A percentile compares a stretch with the other conserved stretches of the same genome.
Evolutionary conservation across 1,284 basidiomycete species (phyloP).

Genomic region (Ceratobasidium sp.): DNA sequence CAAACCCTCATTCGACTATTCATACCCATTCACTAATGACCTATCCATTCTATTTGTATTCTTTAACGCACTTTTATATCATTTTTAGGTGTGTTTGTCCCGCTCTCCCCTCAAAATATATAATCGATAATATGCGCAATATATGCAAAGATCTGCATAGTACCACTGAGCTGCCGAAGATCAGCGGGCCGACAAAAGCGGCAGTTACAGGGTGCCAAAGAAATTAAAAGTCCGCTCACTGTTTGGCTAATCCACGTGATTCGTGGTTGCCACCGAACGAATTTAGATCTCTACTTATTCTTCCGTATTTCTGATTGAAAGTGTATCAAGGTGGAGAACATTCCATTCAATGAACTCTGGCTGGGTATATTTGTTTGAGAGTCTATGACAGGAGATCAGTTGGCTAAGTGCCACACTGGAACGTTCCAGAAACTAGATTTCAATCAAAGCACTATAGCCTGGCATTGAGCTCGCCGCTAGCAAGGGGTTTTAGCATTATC

Average conservation of each 20-base stretch:
- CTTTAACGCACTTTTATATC: neutral
- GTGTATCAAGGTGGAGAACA: no score
- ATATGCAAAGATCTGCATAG: neutral
- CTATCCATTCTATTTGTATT: neutral
- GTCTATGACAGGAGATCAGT: no score
- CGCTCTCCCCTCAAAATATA: no score
- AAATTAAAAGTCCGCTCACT: conserved; percentile 13
- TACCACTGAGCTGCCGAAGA: neutral
- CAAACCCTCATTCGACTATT: neutral
- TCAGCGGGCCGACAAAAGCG: neutral
- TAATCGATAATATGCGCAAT: neutral
- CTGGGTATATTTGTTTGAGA: no score
- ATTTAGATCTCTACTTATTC: neutral
- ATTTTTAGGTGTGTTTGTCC: neutral
- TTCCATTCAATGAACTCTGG: no score
- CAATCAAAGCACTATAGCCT: no score
- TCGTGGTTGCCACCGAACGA: neutral
- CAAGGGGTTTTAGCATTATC: no score
- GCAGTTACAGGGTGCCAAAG: neutral
- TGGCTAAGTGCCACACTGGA: no score
- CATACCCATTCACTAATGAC: neutral
- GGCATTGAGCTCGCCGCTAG: no score
- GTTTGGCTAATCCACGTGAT: neutral
- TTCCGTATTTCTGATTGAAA: no score
- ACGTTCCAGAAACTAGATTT: no score